Evolutionary conservation across 768 basidiomycete genomes (phyloP).

Genomic region (Calocybe cyanea): DNA sequence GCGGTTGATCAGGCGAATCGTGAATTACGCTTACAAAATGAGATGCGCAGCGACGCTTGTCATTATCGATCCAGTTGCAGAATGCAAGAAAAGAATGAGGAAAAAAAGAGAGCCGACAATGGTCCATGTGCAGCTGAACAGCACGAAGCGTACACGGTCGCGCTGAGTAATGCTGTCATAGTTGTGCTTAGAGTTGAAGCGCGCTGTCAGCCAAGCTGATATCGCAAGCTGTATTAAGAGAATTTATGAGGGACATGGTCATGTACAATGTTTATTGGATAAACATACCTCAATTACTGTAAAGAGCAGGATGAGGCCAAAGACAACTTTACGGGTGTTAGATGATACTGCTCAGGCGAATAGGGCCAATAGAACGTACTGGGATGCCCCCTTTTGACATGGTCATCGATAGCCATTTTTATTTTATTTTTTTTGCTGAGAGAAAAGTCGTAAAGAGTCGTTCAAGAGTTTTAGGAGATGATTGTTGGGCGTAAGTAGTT

Average conservation of each 20-base stretch:
- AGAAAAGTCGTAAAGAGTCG: not conserved
- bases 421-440: constrained; percentile 3
- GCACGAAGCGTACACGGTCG: constrained; percentile 61
- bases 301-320: constrained; percentile 55
- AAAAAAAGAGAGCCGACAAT: constrained; percentile 49
- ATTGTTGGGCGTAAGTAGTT: constrained; percentile 1
- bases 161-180: constrained; percentile 44
- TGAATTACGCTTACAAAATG: constrained; percentile 47
- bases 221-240: constrained; percentile 49
- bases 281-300: constrained; percentile 57
- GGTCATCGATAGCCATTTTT: constrained; percentile 14
- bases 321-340: constrained; percentile 41
- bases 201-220: constrained; percentile 67
- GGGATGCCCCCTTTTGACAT: constrained; percentile 50
- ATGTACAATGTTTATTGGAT: not conserved
- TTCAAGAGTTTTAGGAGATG: no score
- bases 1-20: constrained; percentile 2
- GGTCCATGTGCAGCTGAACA: constrained; percentile 76
- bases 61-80: constrained; percentile 43
- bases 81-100: constrained; percentile 50
- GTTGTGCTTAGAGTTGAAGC: constrained; percentile 56
- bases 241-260: not conserved
- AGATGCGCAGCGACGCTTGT: constrained; percentile 64
- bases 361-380: constrained; percentile 31
- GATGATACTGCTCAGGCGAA: not conserved